Evolutionary conservation across 1,139 yeast species (phyloP).

Genomic region (Hansenula lynferdii): DNA sequence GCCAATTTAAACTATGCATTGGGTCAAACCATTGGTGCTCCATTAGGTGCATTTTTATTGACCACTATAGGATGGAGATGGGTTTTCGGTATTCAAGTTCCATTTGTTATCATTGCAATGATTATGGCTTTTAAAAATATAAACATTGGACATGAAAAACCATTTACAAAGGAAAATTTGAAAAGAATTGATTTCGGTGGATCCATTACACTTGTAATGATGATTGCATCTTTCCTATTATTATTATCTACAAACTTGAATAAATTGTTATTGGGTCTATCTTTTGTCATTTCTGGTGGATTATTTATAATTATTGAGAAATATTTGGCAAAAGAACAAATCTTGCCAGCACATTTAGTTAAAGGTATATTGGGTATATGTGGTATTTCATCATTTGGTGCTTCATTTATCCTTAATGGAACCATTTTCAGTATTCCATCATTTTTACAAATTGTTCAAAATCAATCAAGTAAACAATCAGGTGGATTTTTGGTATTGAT

Average conservation of each 20-base stretch:
- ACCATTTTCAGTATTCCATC: conserved; percentile 46
- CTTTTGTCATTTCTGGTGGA: background rate
- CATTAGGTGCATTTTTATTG: conserved; percentile 65
- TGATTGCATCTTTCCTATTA: conserved; percentile 43
- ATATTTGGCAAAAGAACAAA: conserved; percentile 43
- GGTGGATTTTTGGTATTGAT: conserved; percentile 44
- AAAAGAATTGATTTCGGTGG: conserved; percentile 71
- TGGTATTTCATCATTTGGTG: conserved; percentile 42
- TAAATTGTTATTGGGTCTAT: background rate
- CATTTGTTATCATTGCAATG: conserved; percentile 46
- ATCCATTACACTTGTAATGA: conserved; percentile 50
- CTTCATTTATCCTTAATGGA: conserved; percentile 49
- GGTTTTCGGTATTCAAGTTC: conserved; percentile 54
- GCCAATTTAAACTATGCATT: conserved; percentile 60
- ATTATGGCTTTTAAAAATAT: conserved; percentile 19
- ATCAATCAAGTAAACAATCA: conserved; percentile 41
- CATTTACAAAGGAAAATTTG: conserved; percentile 37
- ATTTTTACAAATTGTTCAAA: conserved; percentile 43
- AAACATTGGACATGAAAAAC: conserved; percentile 14
- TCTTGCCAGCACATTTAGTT: conserved; percentile 45
- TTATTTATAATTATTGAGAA: conserved; percentile 39
- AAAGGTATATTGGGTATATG: conserved; percentile 31
- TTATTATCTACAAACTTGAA: conserved; percentile 23
- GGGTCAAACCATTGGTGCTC: conserved; percentile 67
- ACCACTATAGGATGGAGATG: conserved; percentile 75